These are phyloP conservation scores for Acanthamoeba royreba DNA, from an alignment of 208 protist genomes.

Conservation along the genomic window DNA sequence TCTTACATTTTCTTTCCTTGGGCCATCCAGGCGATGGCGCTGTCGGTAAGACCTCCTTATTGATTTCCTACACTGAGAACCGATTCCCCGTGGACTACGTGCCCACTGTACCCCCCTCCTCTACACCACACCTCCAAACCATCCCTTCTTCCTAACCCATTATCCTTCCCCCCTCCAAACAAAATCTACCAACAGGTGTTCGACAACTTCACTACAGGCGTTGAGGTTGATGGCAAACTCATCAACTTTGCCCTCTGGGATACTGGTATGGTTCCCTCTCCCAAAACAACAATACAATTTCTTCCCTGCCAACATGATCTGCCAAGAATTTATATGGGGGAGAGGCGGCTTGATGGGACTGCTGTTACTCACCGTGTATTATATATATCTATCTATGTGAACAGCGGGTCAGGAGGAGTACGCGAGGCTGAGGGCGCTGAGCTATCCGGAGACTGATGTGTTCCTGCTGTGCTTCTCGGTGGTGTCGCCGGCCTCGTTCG, in stretches of 20 bases:
- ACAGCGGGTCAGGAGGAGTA: constrained; percentile 87
- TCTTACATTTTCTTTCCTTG: background rate
- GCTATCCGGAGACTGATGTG: constrained; percentile 71
- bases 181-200: constrained; percentile 82
- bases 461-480: constrained; percentile 80
- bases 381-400: constrained; percentile 53
- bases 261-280: constrained; percentile 72
- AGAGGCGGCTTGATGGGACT: background rate
- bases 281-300: background rate
- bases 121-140: background rate
- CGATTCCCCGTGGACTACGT: constrained; percentile 46
- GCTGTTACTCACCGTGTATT: background rate
- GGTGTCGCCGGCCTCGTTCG: constrained; percentile 56
- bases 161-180: background rate
- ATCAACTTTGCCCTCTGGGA: constrained; percentile 74
- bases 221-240: constrained; percentile 72
- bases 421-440: constrained; percentile 81
- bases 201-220: constrained; percentile 84
- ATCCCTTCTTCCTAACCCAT: background rate
- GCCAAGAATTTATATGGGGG: background rate
- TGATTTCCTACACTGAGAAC: constrained; percentile 51
- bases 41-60: constrained; percentile 44
- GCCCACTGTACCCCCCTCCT: background rate
- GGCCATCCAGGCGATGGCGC: background rate
- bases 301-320: background rate